A percentile compares a stretch with the other conserved stretches of the same genome.
phyloP scores from a whole-genome alignment of 2,329 filamentous ascomycete genomes.

The Septoria petroselini region DNA sequence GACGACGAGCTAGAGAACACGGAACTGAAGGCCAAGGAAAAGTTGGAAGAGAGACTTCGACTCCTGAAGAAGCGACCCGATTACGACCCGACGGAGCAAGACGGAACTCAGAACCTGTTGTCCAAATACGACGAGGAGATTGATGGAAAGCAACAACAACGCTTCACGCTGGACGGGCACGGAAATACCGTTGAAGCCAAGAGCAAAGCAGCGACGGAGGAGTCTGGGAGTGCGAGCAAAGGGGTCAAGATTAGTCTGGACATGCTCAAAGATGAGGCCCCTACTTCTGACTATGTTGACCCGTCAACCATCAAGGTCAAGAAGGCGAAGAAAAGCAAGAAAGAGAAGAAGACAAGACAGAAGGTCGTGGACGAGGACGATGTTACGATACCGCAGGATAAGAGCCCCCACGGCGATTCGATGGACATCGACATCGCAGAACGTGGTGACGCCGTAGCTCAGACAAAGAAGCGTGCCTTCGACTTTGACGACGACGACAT shows the following conservation, averaged over 20 bases:
- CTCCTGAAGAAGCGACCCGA: slow-evolving; percentile 85
- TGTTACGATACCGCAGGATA: slow-evolving; percentile 44
- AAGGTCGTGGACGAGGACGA: slow-evolving; percentile 61
- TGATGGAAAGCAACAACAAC: slow-evolving; percentile 79
- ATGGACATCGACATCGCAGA: slow-evolving; percentile 71
- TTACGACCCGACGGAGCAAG: slow-evolving; percentile 79
- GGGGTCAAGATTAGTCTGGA: slow-evolving; percentile 74
- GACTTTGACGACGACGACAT: slow-evolving; percentile 73
- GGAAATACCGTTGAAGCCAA: slow-evolving; percentile 66
- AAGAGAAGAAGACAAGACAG: slow-evolving; percentile 68
- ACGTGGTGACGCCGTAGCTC: slow-evolving; percentile 29
- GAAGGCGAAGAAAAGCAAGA: slow-evolving; percentile 81
- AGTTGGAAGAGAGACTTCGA: slow-evolving; percentile 70
- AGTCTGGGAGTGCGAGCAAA: slow-evolving; percentile 59
- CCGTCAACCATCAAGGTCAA: slow-evolving; percentile 84
- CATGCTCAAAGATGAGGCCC: slow-evolving; percentile 60
- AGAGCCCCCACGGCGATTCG: slow-evolving; percentile 37
- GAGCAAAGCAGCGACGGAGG: slow-evolving; percentile 42
- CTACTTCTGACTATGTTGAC: slow-evolving; percentile 83
- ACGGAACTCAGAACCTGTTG: slow-evolving; percentile 65
- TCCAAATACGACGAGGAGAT: slow-evolving; percentile 97
- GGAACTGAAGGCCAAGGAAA: slow-evolving; percentile 67
- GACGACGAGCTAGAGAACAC: slow-evolving; percentile 87
- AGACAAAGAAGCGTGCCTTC: slow-evolving; percentile 60
- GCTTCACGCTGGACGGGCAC: slow-evolving; percentile 78